Evolutionary conservation across 2,329 filamentous ascomycete species (phyloP), one percentile per base, ranked within the genome.

Genomic region (Penicillium sp.): DNA sequence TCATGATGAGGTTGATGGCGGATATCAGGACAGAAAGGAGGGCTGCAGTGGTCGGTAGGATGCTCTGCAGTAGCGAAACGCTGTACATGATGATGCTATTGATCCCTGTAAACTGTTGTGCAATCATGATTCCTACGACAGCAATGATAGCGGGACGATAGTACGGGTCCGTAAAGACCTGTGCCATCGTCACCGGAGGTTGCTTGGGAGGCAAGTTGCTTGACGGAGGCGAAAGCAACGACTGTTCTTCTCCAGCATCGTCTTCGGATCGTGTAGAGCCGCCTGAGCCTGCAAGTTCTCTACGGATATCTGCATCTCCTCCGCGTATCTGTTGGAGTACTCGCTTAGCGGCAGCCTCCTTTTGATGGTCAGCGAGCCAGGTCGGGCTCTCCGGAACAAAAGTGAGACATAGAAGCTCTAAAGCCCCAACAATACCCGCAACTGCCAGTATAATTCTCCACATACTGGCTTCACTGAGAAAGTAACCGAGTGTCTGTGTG

Each of bases 11-110:
- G 78, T 98, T 98, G 73, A 97, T 86, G 13, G 88, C 84, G 0
- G 93, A 97, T 62, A 98, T 93, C 58, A 91, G 80, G 63, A 98
- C 94, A 58, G 94, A 96, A 56, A 99, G 84, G 1, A 96, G 80
- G 0, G 90, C 90, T 0, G 93, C 94, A 64, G 89, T 92, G 51
- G 92, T 87, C 3, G 92, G 90, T 0, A 99, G 85, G 1, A 98
- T 85, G 65, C 88, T 88, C 35, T 90, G 88, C 15, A 99, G 85
- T 1, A 99, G 87, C 0, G 91, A 93, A 6, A 98, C 95, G 2
- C 93, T 96, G 78, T 99, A 99, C 93, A 99, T 97, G 78, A 98
- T 91, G 73, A 98, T 94, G 62, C 91, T 94, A 84, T 99, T 98
- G 80, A 98, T 94, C 51, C 92, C 94, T 62, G 91, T 94, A 44